Base-by-base conservation (phyloP, 352 stramenopile genomes). In the Phytophthora pseudosyringae region DNA sequence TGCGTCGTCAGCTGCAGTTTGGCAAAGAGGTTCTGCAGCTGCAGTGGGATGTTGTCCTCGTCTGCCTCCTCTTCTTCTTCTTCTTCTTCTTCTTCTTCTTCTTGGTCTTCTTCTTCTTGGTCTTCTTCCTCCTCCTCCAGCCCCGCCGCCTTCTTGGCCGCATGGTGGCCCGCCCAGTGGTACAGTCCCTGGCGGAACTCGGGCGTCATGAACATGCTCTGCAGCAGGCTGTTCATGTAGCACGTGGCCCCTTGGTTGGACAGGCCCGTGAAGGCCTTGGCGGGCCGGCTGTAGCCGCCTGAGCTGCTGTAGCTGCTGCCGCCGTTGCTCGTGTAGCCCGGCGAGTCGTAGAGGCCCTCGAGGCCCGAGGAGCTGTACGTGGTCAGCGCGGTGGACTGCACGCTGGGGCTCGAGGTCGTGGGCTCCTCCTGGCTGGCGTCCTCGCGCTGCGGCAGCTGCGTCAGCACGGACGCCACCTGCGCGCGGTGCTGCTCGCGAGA, bases 161-260 rank as follows among this genome's bases (percentile, higher is more conserved):
- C 54, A 13, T 39, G 39, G n/a, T 65, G 26, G 12, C 70, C 59
- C 9, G 59, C 73, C 80, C 83, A 95, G 45, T 81, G 67, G 64
- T 97, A 94, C 62, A 96, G 70, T 49, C 89, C 78, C 48, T 90
- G 78, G 7, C 91, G 85, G 62, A 98, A 89, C 58, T 95, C 89
- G 1, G 81, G 84, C 31, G 94, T 94, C 83, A 97, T 94, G 63
- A 89, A 98, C 75, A 98, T 90, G 60, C 85, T 95, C 77, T 98
- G 92, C 39, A 98, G 76, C 41, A 98, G 65, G 44, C 83, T 95
- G 71, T 98, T 98, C 88, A 98, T 97, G 76, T 98, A 98, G 72
- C 92, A 98, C n/a, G 90, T 98, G 12, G 89, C 90, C 18, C 89
- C 92, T 55, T 97, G 91, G 65, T 97, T 97, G 16, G 80, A 93